phyloP scores from a whole-genome alignment of 1,139 yeast genomes.

The Protomyces pachydermus region DNA sequence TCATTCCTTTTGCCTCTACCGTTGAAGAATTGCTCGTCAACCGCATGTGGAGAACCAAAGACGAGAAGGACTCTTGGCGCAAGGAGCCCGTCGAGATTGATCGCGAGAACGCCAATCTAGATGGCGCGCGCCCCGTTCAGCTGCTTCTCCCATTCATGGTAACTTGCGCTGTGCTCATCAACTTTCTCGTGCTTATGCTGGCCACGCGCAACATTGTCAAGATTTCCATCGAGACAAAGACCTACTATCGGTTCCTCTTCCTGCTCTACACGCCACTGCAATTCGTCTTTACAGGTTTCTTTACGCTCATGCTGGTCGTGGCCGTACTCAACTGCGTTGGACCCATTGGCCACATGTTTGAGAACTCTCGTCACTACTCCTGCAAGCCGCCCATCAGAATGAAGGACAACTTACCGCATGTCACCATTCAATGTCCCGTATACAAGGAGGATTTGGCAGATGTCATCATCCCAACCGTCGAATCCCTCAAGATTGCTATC shows the following conservation, averaged over 20 bases:
- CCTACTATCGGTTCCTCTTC: constrained; percentile 25
- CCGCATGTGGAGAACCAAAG: constrained; percentile 12
- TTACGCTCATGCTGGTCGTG: constrained; percentile 26
- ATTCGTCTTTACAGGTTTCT: constrained; percentile 25
- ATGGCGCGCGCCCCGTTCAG: constrained; percentile 24
- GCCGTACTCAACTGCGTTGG: constrained; percentile 27
- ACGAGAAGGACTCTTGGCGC: constrained; percentile 14
- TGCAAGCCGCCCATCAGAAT: constrained; percentile 26
- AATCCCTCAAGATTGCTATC: constrained; percentile 30
- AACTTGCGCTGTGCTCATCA: constrained; percentile 23
- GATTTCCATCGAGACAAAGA: constrained; percentile 7
- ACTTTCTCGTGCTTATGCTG: constrained; percentile 17
- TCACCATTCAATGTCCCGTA: constrained; percentile 31
- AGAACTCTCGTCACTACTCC: constrained; percentile 28
- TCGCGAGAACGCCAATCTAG: constrained; percentile 7
- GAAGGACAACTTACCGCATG: constrained; percentile 28
- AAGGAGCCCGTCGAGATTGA: constrained; percentile 2
- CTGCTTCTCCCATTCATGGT: constrained; percentile 24
- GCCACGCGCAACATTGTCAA: constrained; percentile 17
- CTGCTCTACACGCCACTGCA: constrained; percentile 24
- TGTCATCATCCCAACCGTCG: constrained; percentile 32
- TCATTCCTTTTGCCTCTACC: constrained; percentile 26
- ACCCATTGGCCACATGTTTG: constrained; percentile 28
- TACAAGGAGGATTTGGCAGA: constrained; percentile 30
- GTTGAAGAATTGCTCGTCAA: constrained; percentile 16